Base-by-base conservation (phyloP, 1,284 basidiomycete species). In the Sanguinoderma infundibulare region DNA sequence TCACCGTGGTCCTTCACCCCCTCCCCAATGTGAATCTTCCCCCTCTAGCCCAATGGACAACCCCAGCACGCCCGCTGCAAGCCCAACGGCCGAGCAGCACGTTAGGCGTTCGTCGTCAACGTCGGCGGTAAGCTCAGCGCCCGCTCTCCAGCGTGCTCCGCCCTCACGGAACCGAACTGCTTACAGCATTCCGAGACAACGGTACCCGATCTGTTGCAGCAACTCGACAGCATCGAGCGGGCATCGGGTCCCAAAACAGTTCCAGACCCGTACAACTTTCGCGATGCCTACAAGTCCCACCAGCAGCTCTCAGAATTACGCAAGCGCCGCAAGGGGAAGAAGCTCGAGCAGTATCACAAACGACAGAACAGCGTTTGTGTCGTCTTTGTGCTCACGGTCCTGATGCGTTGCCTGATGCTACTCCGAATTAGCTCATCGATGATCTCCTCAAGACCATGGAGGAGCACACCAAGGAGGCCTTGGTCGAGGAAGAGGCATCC, bases 391-490 rank as follows among this genome's bases (percentile, higher is more conserved):
- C 57, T 17, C 54, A 40, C 42, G 20, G 28, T 35, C 20, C 15
- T 49, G 30, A 8, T 26, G n/a, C n/a, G 24, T 10, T 7, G 24
- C 38, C 57, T 66, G 26, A 57, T 46, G 32, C 15, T 15, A 32
- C 50, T 32, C 55, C 30, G 38, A 50, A 24, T 47, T 68, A 94
- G 85, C 90, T 97, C 66, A 98, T 98, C 66, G 75, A 79, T 36
- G 85, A 85, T 22, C 78, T 98, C 60, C 84, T 98, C 57, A 98
- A 98, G 77, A 87, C 95, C 1, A 92, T 97, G 87, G 90, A 93
- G 53, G 87, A 89, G 44, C 92, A 96, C 71, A 92, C 90, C 0
- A 82, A 84, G 62, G 90, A 94, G 62, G 90, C 91, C 28, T 82
- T 81, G 66, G 79, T 81, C 22, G 84, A 87, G 30, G 87, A 90